Conservation (phyloP, 2,329 filamentous ascomycete genomes). For the Cladophialophora bantiana region DNA sequence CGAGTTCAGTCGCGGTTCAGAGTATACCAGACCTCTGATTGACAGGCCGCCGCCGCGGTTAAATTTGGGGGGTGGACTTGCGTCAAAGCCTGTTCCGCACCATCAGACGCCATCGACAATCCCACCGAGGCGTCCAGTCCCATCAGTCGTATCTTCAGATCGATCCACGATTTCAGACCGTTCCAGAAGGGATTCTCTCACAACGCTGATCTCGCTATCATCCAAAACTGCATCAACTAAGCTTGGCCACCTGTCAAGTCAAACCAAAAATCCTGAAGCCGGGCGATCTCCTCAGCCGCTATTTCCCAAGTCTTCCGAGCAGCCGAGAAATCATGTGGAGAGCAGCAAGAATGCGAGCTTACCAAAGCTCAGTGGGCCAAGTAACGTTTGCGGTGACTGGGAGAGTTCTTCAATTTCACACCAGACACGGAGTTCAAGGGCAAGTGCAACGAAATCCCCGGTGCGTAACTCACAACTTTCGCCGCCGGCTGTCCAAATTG, state of each 20-base stretch:
- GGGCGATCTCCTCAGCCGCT: background rate
- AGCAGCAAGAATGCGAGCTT: background rate
- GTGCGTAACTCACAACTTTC: background rate
- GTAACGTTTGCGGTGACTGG: background rate
- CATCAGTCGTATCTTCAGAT: slow-evolving; percentile 31
- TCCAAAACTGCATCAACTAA: slow-evolving; percentile 17
- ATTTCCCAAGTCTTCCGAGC: background rate
- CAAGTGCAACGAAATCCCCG: background rate
- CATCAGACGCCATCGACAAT: slow-evolving; percentile 18
- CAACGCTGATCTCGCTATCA: slow-evolving; percentile 19
- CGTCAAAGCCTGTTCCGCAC: slow-evolving; percentile 30
- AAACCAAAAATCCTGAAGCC: background rate
- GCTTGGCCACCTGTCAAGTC: background rate
- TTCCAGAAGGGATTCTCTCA: slow-evolving; percentile 21
- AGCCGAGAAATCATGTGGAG: background rate
- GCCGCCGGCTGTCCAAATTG: background rate
- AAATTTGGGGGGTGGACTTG: slow-evolving; percentile 39
- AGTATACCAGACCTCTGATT: slow-evolving; percentile 10
- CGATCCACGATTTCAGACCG: slow-evolving; percentile 33
- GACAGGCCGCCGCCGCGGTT: slow-evolving; percentile 31
- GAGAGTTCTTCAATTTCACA: background rate
- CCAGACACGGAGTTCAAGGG: background rate
- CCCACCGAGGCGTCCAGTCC: slow-evolving; percentile 16
- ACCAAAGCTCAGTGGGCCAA: slow-evolving; percentile 1
- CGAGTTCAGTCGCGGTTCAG: slow-evolving; percentile 22